Conservation (phyloP, 2,329 filamentous ascomycete species). For the Phaeosphaeriaceae sp. region DNA sequence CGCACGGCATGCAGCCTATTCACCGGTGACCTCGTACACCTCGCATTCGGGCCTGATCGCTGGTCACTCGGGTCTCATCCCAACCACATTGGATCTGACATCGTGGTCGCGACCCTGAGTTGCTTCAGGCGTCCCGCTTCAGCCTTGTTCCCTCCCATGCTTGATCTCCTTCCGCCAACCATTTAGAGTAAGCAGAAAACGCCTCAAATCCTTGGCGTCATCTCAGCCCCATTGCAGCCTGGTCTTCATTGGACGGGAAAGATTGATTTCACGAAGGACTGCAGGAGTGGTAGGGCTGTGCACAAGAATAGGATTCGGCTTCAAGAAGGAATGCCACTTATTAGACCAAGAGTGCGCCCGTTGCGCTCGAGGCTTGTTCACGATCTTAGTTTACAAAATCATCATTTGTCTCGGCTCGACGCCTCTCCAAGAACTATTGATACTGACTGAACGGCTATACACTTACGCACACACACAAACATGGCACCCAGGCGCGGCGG, state of each 20-base stretch:
- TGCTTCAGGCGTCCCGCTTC: conserved; percentile 4
- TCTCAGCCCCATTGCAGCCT: conserved; percentile 13
- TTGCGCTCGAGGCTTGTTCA: conserved; percentile 9
- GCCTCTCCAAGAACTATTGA: not conserved
- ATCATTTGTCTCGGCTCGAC: not conserved
- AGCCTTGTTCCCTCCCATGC: not conserved
- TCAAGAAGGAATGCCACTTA: not conserved
- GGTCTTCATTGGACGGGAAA: conserved; percentile 20
- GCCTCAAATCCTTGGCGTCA: conserved; percentile 24
- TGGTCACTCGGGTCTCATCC: not conserved
- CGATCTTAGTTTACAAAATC: not conserved
- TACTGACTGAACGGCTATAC: not conserved
- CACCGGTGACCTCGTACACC: conserved; percentile 14
- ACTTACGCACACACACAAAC: conserved; percentile 5
- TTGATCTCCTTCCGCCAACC: conserved; percentile 14
- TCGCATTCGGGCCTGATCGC: conserved; percentile 20
- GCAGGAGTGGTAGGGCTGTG: conserved; percentile 7
- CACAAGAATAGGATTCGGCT: conserved; percentile 23
- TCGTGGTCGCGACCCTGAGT: conserved; percentile 4
- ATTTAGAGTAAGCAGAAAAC: conserved; percentile 12
- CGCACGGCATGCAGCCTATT: not conserved
- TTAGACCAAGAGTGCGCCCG: not conserved
- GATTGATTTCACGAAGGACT: conserved; percentile 6
- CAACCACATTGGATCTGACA: not conserved
- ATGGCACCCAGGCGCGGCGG: conserved; percentile 36